A percentile compares a stretch with the other conserved stretches of the same genome.
Evolutionary conservation across 345 rosid genomes (phyloP).

Genomic region (Nasturtium officinale): DNA sequence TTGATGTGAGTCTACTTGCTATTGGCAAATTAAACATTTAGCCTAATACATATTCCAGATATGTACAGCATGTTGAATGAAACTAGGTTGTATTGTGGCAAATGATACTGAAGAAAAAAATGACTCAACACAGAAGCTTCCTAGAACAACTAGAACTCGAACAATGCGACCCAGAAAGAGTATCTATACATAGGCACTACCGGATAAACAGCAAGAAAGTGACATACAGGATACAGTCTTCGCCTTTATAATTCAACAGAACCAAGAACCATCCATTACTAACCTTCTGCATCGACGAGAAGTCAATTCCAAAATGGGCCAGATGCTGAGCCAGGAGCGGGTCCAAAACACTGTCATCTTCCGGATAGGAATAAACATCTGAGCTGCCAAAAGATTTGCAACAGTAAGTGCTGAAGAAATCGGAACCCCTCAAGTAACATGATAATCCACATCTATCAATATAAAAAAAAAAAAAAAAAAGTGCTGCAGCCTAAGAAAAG

Average conservation of each 20-base stretch:
- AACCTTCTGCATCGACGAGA: slow-evolving; percentile 93
- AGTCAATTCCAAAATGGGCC: slow-evolving; percentile 96
- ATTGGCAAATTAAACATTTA: slow-evolving; percentile 6
- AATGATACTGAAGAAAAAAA: background rate
- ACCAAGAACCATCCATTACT: slow-evolving; percentile 31
- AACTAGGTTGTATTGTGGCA: background rate
- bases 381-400: slow-evolving; percentile 76
- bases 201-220: slow-evolving; percentile 15
- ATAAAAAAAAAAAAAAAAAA: background rate
- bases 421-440: slow-evolving; percentile 10
- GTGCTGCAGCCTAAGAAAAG: slow-evolving; percentile 18
- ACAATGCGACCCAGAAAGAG: background rate
- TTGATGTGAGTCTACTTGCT: slow-evolving; percentile 23
- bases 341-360: slow-evolving; percentile 88
- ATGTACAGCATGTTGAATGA: slow-evolving; percentile 24
- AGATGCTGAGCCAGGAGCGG: slow-evolving; percentile 92
- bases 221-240: slow-evolving; percentile 7
- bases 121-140: slow-evolving; percentile 13
- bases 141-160: background rate
- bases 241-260: slow-evolving; percentile 9
- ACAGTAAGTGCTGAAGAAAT: slow-evolving; percentile 46
- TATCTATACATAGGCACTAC: slow-evolving; percentile 4
- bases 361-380: slow-evolving; percentile 97
- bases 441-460: slow-evolving; percentile 6
- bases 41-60: slow-evolving; percentile 8